Evolutionary conservation across 75 land plant species (phyloP), one percentile per base, ranked within the genome.

Genomic region (Selaginella tamariscina): DNA sequence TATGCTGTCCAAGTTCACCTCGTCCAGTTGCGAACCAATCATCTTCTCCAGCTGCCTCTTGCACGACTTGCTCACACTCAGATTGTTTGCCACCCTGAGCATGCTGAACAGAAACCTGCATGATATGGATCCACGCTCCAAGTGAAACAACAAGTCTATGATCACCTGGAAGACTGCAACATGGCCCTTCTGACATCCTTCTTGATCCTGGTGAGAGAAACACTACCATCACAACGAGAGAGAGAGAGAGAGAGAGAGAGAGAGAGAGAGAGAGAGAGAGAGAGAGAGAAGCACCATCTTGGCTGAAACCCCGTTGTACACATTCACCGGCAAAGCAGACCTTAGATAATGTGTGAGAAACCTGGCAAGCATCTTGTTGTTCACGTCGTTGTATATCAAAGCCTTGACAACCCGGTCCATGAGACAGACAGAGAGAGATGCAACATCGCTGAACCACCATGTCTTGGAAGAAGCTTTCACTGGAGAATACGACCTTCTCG

Each of bases 361-460:
- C 67, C 67, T 83, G 63, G 85, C 81, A 18, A 86, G 70, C 32
- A 73, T 59, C 69, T 71, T 81, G 68, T 85, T 76, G 23, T 75
- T 68, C 24, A 32, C 54, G 20, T 76, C 80, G 24, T 70, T 74
- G 27, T 75, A 55, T 24, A 77, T 78, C 33, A 88, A 65, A 0
- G 57, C 9, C 49, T 65, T 68, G 27, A 83, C 67, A 24, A 85
- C 54, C 33, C 32, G 66, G 54, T 83, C 86, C 59, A 83, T 78
- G 20, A 82, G 80, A 64, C 56, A 55, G 24, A 83, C 81, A 0
- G 78, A 62, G 28, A 88, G 76, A 21, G 72, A 29, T 1, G 86
- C 56, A 68, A 88, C 70, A 57, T 83, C 88, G 8, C 83, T 79
- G 49, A 81, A 88, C 92, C 92, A 88, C 92, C 92, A 88, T 15